A percentile compares a stretch with the other conserved stretches of the same genome.
Conservation (phyloP, 129 eudicot species). For the Rutidosis leptorrhynchoides region DNA sequence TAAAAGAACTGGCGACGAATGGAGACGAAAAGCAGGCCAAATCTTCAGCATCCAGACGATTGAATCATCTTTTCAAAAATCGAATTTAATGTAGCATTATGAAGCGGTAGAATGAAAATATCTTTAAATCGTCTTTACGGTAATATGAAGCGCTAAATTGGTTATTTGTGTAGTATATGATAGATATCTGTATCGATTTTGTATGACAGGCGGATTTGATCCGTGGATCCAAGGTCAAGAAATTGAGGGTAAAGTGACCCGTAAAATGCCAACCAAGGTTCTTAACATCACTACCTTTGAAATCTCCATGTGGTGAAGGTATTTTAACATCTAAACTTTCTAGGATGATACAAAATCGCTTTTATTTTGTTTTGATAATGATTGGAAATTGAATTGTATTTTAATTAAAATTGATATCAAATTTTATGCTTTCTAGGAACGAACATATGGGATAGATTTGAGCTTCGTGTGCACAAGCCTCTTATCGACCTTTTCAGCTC, state of each 20-base stretch:
- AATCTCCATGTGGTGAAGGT: constrained; percentile 59
- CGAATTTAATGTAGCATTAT: too few species aligned
- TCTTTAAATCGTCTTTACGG: too few species aligned
- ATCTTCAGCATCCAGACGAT: too few species aligned
- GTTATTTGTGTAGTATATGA: background rate
- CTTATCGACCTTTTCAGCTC: constrained; percentile 31
- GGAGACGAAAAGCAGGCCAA: too few species aligned
- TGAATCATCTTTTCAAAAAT: too few species aligned
- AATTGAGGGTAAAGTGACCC: constrained; percentile 45
- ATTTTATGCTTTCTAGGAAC: constrained; percentile 48
- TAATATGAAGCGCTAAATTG: too few species aligned
- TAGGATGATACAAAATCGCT: background rate
- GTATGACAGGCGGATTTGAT: constrained; percentile 42
- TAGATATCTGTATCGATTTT: background rate
- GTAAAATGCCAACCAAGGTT: constrained; percentile 53
- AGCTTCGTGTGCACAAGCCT: constrained; percentile 30
- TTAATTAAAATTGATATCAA: background rate
- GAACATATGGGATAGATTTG: constrained; percentile 39
- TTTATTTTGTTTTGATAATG: background rate
- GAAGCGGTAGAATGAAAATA: too few species aligned
- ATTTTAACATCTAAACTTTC: background rate
- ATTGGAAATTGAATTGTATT: background rate
- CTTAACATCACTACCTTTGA: constrained; percentile 47
- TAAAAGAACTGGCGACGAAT: too few species aligned
- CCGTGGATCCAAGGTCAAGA: constrained; percentile 51